Evolutionary conservation across 805 yeast species (phyloP), one percentile per base, ranked within the genome.

Genomic region (Spathaspora girioi): DNA sequence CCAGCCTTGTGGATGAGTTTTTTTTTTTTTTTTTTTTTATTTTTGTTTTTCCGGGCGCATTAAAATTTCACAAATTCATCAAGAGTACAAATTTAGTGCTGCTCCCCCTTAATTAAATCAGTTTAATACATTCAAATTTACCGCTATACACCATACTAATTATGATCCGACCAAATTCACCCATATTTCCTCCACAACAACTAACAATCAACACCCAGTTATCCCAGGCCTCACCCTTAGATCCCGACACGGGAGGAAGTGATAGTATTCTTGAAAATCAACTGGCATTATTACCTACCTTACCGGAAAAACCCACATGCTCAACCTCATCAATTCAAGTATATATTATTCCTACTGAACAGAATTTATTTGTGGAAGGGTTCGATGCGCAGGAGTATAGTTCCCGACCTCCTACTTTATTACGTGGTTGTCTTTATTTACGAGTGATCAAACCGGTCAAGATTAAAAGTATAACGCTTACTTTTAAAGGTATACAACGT

Each of bases 311-410:
- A 47, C 92, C 94, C 1, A 59, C 75, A 49, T 79, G 83, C 1
- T 83, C 80, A 48, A 79, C 87, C 0, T 78, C 84, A 1, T 79
- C 92, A 1, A 71, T 88, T n/a, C 82, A 86, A 55, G 65, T 88
- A n/a, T 88, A 81, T 59, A 68, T 90, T 7, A 80, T 86, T 8
- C 79, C 91, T 15, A 90, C 96, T 0, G 98, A 92, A 64, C 88
- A 87, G 35, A 82, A 78, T 40, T 69, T 92, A 14, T 92, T 86
- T 59, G 78, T 92, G 9, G 92, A 88, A 61, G 98, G 97, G 0
- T 91, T 89, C 64, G 82, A 83, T 23, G 71, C 80, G 0, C 69
- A 78, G 9, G 96, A 89, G 59, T 82, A 78, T 56, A 68, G 70
- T 29, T 82, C 79, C 17, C 71, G 86, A 45, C 89, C 93, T 4